Conservation (phyloP, 2,329 filamentous ascomycete genomes). For the Xylaria sp. region DNA sequence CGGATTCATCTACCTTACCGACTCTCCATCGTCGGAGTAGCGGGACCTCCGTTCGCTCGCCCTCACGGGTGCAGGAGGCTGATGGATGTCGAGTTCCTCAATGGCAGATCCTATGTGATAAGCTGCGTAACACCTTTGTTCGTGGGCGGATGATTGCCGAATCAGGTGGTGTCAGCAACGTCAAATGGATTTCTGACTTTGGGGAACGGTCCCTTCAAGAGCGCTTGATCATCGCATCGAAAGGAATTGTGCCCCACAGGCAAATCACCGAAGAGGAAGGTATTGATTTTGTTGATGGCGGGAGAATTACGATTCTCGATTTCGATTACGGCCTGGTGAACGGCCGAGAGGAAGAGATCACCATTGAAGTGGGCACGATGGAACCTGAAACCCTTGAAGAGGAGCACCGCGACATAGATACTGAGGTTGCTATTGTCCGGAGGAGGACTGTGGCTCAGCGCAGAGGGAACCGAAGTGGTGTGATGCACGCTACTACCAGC, state of each 20-base stretch:
- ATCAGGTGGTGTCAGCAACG: slow-evolving; percentile 71
- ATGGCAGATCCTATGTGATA: slow-evolving; percentile 76
- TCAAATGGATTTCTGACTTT: slow-evolving; percentile 75
- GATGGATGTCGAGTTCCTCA: slow-evolving; percentile 62
- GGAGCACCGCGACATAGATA: slow-evolving; percentile 76
- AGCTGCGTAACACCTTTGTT: slow-evolving; percentile 75
- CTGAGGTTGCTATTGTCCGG: slow-evolving; percentile 81
- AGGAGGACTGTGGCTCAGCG: slow-evolving; percentile 76
- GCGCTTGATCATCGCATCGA: slow-evolving; percentile 75
- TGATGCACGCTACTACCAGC: slow-evolving; percentile 62
- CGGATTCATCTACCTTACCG: slow-evolving; percentile 44
- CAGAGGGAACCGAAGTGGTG: slow-evolving; percentile 58
- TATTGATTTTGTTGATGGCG: slow-evolving; percentile 80
- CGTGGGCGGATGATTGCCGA: slow-evolving; percentile 72
- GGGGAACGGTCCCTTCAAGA: slow-evolving; percentile 60
- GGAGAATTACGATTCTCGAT: slow-evolving; percentile 76
- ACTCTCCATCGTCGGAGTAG: slow-evolving; percentile 53
- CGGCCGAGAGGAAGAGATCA: slow-evolving; percentile 67
- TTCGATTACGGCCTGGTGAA: slow-evolving; percentile 72
- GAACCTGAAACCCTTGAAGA: slow-evolving; percentile 77
- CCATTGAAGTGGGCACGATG: slow-evolving; percentile 78
- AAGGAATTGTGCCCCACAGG: slow-evolving; percentile 70
- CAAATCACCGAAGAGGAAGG: slow-evolving; percentile 74
- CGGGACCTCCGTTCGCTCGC: slow-evolving; percentile 54
- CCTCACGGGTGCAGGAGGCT: slow-evolving; percentile 51